Evolutionary conservation across 371 early-diverging fungal genomes (phyloP), one percentile per base, ranked within the genome.

Genomic region (Syncephalastrum racemosum): DNA sequence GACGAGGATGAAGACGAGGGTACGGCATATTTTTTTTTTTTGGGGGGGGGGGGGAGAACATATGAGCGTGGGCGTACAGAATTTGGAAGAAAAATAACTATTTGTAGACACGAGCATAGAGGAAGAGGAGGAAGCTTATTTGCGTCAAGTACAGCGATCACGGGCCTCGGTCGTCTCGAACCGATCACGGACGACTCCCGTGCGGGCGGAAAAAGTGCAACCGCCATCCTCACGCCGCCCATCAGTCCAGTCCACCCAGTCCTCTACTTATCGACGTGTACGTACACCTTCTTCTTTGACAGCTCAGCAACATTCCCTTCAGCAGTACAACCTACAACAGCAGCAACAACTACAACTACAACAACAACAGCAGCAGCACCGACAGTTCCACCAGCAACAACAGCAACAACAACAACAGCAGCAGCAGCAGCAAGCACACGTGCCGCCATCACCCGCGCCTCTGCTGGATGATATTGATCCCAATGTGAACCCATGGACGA

Each of bases 401-500:
- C 46, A 46, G 7, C n/a, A 54, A 18, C 46, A 54, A 5, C 44
- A 43, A 22, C 23, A 18, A 18, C 46, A 46, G 14, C 43, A 45
- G 18, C 12, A 54, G 16, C 31, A 45, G 14, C 24, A 25, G 10
- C 6, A 41, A 22, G 2, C n/a, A 47, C 25, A 47, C 25, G 48
- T 25, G 22, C 25, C 48, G 5, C 36, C 36, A 10, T 31, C 36
- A 31, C 36, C 36, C 36, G 36, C 36, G 36, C 36, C 10, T 31
- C 36, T 31, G 5, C 10, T 31, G 36, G 36, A 31, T 10, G 36
- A 31, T 31, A 31, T 65, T 54, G 72, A 68, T 51, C 63, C 60
- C 10, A 57, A 62, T 31, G 60, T 71, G n/a, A 72, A 72, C 53
- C 73, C 73, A 14, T 72, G 73, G 73, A 60, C 59, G 20, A 52